Evolutionary conservation across 345 rosid species (phyloP).

Genomic region (Sonneratia alba): DNA sequence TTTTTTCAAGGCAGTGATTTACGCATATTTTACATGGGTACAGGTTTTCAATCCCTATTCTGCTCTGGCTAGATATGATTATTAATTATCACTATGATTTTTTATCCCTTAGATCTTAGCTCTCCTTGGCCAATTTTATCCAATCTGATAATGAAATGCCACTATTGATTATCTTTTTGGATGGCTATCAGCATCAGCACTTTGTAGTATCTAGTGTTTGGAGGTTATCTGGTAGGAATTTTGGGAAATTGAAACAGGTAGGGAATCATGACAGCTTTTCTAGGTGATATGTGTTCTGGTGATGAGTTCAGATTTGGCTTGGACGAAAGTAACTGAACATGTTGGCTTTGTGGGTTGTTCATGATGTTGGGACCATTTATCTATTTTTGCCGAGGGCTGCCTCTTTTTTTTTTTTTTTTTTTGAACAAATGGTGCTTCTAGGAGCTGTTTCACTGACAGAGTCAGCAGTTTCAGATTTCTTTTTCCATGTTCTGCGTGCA

Average conservation of each 20-base stretch:
- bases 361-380: background rate
- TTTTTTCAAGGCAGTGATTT: too few relatives aligned
- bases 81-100: background rate
- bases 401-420: too few relatives aligned
- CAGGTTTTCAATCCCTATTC: too few relatives aligned
- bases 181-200: background rate
- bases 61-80: too few relatives aligned
- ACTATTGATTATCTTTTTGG: background rate
- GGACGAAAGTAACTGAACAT: background rate
- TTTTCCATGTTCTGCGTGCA: background rate
- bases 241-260: background rate
- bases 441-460: background rate
- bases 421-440: background rate
- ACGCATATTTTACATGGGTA: too few relatives aligned
- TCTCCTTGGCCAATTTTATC: too few relatives aligned
- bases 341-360: constrained; percentile 2
- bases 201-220: background rate
- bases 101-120: too few relatives aligned
- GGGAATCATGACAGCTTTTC: background rate
- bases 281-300: too few relatives aligned
- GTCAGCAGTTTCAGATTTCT: background rate
- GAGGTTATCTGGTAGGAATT: background rate
- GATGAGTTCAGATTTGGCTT: background rate
- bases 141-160: background rate
- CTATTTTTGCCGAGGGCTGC: background rate